Evolutionary conservation across 768 basidiomycete species (phyloP), one percentile per base, ranked within the genome.

Genomic region (Pleurotus giganteus): DNA sequence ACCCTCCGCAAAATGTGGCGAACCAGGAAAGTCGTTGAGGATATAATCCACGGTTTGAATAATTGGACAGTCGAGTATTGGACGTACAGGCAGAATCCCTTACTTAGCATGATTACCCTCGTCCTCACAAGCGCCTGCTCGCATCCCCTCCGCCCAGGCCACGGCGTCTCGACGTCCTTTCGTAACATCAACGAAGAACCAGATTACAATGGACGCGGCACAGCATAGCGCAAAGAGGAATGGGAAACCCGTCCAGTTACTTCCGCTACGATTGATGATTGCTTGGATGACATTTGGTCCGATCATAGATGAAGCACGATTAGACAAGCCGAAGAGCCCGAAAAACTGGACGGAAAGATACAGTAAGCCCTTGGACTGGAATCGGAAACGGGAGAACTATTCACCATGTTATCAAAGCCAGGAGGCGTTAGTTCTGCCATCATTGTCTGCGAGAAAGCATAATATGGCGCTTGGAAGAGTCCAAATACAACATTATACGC

Each of bases 371-470:
- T 23, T 15, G 4, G 21, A 19, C 8, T 29, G n/a, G 47, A 2
- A 6, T 15, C 3, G 43, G 29, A 23, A 28, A 42, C 46, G 26
- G 13, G 23, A 39, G 21, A 43, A 23, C 12, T 15, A 46, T 61
- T 28, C 46, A 71, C 76, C 78, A 79, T 91, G 64, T 91, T 90
- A 61, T 94, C 91, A 63, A 89, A 94, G 0, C 91, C 92, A 1
- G 89, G 88, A 11, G 91, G 91, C 4, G 88, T 84, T 9, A 95
- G 80, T 67, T 94, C 92, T 0, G 89, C 88, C 89, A 91, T 91
- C 86, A 90, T 88, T 0, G 88, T 91, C 65, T 89, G 86, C 2
- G 89, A 84, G 65, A 88, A 91, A 1, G 92, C 89, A 64, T 90
- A 94, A 70, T 91, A 94, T 0, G 91, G 91, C 1, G 88, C 88